phyloP scores from a whole-genome alignment of 345 rosid genomes.

The Ceriops zippeliana region DNA sequence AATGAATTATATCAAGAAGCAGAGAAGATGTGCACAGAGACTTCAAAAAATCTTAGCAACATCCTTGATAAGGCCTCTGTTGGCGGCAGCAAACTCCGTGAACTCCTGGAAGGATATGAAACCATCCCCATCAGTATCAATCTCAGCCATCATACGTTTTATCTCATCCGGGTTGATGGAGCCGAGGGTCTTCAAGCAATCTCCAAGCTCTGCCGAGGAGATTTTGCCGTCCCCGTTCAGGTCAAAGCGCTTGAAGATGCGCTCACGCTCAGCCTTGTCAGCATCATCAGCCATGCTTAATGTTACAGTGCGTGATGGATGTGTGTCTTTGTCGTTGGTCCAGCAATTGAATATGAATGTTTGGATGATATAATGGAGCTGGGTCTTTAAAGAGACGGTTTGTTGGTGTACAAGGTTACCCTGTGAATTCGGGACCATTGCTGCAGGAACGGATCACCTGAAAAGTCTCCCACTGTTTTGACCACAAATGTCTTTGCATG shows the following conservation, averaged over 20 bases:
- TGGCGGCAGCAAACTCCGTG: conserved; percentile 60
- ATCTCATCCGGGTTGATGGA: conserved; percentile 55
- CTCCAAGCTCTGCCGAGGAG: conserved; percentile 72
- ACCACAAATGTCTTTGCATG: not conserved
- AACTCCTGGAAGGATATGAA: conserved; percentile 68
- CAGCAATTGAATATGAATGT: not conserved
- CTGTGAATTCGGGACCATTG: conserved; percentile 20
- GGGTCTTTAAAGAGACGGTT: conserved; percentile 16
- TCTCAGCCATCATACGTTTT: conserved; percentile 85
- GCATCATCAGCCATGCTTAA: conserved; percentile 52
- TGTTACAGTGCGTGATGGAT: not conserved
- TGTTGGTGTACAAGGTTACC: conserved; percentile 15
- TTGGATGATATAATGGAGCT: not conserved
- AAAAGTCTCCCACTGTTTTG: conserved; percentile 6
- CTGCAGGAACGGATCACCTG: conserved; percentile 28
- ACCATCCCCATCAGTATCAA: conserved; percentile 89
- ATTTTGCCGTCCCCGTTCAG: conserved; percentile 77
- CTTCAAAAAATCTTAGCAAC: conserved; percentile 73
- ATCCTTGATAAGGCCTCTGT: conserved; percentile 77
- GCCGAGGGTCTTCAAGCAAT: conserved; percentile 61
- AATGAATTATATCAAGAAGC: not conserved
- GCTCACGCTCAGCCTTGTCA: conserved; percentile 53
- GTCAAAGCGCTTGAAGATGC: conserved; percentile 75
- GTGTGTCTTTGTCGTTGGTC: not conserved
- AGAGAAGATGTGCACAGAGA: not conserved